phyloP scores from a whole-genome alignment of 768 basidiomycete species.

The Cyathus striatus region DNA sequence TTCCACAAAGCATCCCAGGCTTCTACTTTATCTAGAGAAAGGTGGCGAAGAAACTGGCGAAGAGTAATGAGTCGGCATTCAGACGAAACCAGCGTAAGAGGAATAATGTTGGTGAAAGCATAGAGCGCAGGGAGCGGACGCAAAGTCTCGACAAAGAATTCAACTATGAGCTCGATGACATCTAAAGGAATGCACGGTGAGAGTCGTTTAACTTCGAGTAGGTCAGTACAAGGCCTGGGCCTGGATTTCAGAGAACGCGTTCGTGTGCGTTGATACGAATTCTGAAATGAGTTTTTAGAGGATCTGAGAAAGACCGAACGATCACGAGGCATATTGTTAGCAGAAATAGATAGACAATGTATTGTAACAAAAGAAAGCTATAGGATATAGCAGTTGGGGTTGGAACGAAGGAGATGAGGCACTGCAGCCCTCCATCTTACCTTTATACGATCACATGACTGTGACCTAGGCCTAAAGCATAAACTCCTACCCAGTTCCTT shows the following conservation, averaged over 20 bases:
- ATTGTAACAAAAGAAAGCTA: too few relatives aligned
- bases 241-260: background rate
- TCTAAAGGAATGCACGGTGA: constrained; percentile 28
- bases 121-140: constrained; percentile 1
- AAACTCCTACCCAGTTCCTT: too few relatives aligned
- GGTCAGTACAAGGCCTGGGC: background rate
- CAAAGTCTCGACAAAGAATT: constrained; percentile 14
- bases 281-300: too few relatives aligned
- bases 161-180: constrained; percentile 29
- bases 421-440: too few relatives aligned
- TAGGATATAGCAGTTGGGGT: too few relatives aligned
- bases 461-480: too few relatives aligned
- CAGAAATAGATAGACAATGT: too few relatives aligned
- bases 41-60: constrained; percentile 27
- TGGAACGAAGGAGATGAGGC: too few relatives aligned
- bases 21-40: constrained; percentile 18
- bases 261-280: background rate
- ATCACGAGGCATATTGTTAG: too few relatives aligned
- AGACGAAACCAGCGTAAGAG: constrained; percentile 36
- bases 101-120: constrained; percentile 25
- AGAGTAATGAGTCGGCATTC: constrained; percentile 37
- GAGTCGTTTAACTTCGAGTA: constrained; percentile 2
- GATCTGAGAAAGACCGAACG: too few relatives aligned
- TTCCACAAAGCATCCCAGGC: constrained; percentile 17
- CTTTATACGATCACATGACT: too few relatives aligned